phyloP scores from a whole-genome alignment of 208 protist genomes.

The Blechomonas ayalai region DNA sequence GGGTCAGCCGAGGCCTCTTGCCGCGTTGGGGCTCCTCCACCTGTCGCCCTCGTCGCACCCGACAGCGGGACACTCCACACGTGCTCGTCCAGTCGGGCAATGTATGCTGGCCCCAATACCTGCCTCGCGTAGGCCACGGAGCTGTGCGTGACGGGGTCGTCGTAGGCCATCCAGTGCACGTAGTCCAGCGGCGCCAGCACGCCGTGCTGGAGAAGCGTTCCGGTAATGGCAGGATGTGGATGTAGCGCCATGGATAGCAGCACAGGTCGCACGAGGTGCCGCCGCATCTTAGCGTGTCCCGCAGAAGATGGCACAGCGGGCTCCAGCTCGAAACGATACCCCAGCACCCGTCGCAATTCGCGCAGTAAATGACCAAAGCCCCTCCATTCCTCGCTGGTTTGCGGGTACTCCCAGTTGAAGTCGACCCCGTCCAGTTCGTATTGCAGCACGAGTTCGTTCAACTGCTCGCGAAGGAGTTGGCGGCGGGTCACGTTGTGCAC shows the following conservation, averaged over 20 bases:
- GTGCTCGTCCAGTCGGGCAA: slow-evolving; percentile 9
- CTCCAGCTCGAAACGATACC: no score
- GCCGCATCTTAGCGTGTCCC: no score
- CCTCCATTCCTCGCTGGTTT: slow-evolving; percentile 29
- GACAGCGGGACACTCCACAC: not conserved
- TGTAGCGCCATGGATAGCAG: slow-evolving; percentile 35
- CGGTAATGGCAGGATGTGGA: slow-evolving; percentile 16
- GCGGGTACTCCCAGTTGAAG: slow-evolving; percentile 77
- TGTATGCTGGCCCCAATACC: slow-evolving; percentile 7
- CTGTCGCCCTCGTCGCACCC: not conserved
- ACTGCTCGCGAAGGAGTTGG: slow-evolving; percentile 17
- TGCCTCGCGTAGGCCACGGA: slow-evolving; percentile 21
- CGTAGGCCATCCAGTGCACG: slow-evolving; percentile 68
- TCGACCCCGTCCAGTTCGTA: slow-evolving; percentile 59
- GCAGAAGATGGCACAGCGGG: no score
- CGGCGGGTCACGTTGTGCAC: slow-evolving; percentile 14
- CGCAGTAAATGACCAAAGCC: slow-evolving; percentile 18
- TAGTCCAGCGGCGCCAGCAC: slow-evolving; percentile 31
- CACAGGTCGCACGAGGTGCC: no score
- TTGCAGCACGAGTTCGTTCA: slow-evolving; percentile 18
- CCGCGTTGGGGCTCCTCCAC: not conserved
- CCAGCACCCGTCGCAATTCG: slow-evolving; percentile 20
- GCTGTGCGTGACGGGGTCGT: slow-evolving; percentile 18
- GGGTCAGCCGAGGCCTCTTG: not conserved
- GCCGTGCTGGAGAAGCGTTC: slow-evolving; percentile 12